Base-by-base conservation (phyloP, 225 moss, liverwort and hornwort species). In the Pseudisothecium myosuroides region DNA sequence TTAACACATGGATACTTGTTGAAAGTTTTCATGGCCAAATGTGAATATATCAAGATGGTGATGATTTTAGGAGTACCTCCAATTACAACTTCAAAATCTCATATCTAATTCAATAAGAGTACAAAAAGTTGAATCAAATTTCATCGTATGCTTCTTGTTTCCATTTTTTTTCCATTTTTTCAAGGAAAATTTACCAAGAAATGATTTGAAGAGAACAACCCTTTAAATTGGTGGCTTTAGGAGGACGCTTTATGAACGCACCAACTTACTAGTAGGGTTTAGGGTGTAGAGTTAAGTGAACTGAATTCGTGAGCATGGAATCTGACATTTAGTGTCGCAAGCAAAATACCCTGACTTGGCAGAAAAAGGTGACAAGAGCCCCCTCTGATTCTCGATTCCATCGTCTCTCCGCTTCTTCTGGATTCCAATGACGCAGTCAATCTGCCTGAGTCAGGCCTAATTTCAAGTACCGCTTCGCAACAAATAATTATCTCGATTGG, bases 21-120 rank as follows among this genome's bases (percentile, higher is more conserved):
- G 6, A 4, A 26, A n/a, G n/a, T n/a, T 79, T 56, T 0, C 0
- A 11, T 56, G 7, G 1, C 17, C 26, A 78, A 78, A 0, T 78
- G 0, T n/a, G 2, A 55, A 78, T 0, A 17, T 39, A 56, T 2
- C 0, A 7, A 13, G 5, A 5, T 27, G 3, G 17, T 0, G 3
- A 58, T 39, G 28, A 12, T 59, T 18, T 58, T 28, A 7, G 4
- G 5, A 80, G 5, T 2, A 59, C 1, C 12, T 0, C 56, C 0
- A n/a, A 28, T 39, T 80, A 8, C 18, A 59, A 80, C 12, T 79
- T 79, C 26, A n/a, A 78, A 55, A n/a, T n/a, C 11, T 39, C 7
- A 1, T 0, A 17, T 0, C 18, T 39, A 11, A 39, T 27, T 79
- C 17, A n/a, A 27, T 11, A 27, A 26, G 11, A 17, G 0, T n/a